Evolutionary conservation across 192 early-diverging fungal genomes (phyloP), one percentile per base, ranked within the genome.

Genomic region (Diversispora eburnea): DNA sequence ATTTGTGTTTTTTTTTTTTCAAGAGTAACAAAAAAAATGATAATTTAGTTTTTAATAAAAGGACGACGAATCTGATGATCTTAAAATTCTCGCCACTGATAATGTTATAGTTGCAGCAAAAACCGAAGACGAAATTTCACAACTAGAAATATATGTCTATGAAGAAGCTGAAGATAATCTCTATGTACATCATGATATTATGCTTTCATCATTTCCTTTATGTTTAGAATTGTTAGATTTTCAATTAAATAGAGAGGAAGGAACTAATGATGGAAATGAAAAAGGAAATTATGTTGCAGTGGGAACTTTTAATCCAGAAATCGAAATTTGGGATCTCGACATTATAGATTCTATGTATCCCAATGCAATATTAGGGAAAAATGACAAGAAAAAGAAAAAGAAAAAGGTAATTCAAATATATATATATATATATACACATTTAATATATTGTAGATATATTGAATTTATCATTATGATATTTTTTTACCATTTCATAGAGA

Each of bases 281-380:
- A 84, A 82, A 5, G 95, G 96, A 60, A 96, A 93, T 81, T 99
- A 91, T 81, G 90, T 95, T 46, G 98, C 98, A 3, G 88, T 99
- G 58, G 98, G 93, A 49, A 98, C 97, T 19, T 98, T 98, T 84
- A 94, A 98, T 70, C 96, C 98, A 2, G 90, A 91, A 67, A 97
- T 99, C 62, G 98, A 99, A 78, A 95, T 99, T 75, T 99, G 98
- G 98, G 92, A 98, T 81, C 80, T 98, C 52, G 98, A 99, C 73
- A 86, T 84, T 1, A 77, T 97, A 19, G 98, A 99, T 78, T 84
- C 87, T 46, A 89, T 93, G 85, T 97, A 92, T 77, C 98, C 98
- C 5, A 89, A 95, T 67, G 82, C 91, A 46, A 91, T 99, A 41
- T 84, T 99, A 0, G 98, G 98, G 10, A 70, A 83, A 77, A 79